Percentiles rank a stretch among this genome's conserved stretches.
Conservation (phyloP, 345 rosid species). For the Abelmoschus esculentus region DNA sequence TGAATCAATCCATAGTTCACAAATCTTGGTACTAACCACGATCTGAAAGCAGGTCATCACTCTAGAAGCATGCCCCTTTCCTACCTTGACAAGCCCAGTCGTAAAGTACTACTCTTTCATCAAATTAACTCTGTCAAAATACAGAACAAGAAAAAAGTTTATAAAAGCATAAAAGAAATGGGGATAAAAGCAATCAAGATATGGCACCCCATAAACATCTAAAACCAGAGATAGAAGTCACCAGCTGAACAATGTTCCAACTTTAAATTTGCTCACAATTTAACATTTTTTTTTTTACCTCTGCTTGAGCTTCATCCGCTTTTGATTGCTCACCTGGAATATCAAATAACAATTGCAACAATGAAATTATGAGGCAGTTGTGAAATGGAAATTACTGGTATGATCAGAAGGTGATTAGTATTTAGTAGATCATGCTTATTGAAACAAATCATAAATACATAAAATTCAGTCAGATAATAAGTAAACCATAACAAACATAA, state of each 20-base stretch:
- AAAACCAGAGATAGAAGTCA: background rate
- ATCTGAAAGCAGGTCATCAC: background rate
- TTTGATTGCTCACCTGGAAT: constrained; percentile 9
- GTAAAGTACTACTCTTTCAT: background rate
- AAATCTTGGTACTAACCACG: background rate
- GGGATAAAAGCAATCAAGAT: background rate
- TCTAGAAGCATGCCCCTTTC: background rate
- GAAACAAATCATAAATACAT: background rate
- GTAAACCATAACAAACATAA: background rate
- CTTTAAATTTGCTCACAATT: background rate
- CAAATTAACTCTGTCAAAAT: background rate
- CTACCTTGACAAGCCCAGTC: constrained; percentile 4
- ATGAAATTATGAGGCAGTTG: background rate
- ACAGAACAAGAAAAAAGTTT: background rate
- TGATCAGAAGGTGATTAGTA: background rate
- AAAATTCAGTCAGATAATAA: background rate
- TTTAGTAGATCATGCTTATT: background rate
- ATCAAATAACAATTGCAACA: background rate
- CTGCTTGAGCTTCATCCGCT: constrained; percentile 12
- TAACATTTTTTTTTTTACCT: constrained; percentile 7
- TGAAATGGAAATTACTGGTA: background rate
- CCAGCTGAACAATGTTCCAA: background rate
- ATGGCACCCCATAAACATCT: background rate
- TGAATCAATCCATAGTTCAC: constrained; percentile 5
- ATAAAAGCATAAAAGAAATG: background rate